A percentile compares a stretch with the other conserved stretches of the same genome.
Conservation (phyloP, 768 basidiomycete species). For the Suillus decipiens region DNA sequence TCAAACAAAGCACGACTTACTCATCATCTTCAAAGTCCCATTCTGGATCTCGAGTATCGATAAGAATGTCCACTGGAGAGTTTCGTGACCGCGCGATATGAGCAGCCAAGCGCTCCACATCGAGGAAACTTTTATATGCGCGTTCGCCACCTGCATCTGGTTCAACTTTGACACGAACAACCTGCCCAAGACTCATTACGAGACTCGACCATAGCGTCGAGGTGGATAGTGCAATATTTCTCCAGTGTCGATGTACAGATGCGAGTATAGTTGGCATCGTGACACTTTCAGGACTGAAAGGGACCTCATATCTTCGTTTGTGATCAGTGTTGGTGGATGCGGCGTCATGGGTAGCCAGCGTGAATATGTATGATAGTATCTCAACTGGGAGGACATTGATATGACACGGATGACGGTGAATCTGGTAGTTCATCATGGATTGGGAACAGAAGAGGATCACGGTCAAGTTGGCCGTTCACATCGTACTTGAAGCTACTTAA, state of each 20-base stretch:
- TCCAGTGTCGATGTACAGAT: slow-evolving; percentile 54
- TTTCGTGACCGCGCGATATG: slow-evolving; percentile 50
- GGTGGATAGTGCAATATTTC: slow-evolving; percentile 48
- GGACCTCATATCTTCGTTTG: slow-evolving; percentile 10
- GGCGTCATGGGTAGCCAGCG: slow-evolving; percentile 42
- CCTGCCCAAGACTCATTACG: slow-evolving; percentile 41
- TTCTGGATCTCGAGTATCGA: slow-evolving; percentile 58
- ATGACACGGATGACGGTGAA: slow-evolving; percentile 17
- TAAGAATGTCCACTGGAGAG: slow-evolving; percentile 54
- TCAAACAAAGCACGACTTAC: slow-evolving; percentile 28
- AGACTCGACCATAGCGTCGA: slow-evolving; percentile 58
- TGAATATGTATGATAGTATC: slow-evolving; percentile 58
- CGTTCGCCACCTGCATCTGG: neutral
- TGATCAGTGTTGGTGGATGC: slow-evolving; percentile 24
- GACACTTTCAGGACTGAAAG: slow-evolving; percentile 43
- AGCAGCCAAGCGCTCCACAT: slow-evolving; percentile 40
- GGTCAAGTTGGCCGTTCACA: neutral
- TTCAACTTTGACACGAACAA: slow-evolving; percentile 8
- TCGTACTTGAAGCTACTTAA: slow-evolving; percentile 3
- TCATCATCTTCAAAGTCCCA: slow-evolving; percentile 59
- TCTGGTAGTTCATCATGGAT: slow-evolving; percentile 7
- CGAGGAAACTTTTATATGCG: slow-evolving; percentile 20
- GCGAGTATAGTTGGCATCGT: slow-evolving; percentile 48
- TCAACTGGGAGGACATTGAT: slow-evolving; percentile 54
- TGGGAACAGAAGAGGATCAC: neutral